Conservation (phyloP, 164 flowering plant species). For the Euptelea pleiosperma region DNA sequence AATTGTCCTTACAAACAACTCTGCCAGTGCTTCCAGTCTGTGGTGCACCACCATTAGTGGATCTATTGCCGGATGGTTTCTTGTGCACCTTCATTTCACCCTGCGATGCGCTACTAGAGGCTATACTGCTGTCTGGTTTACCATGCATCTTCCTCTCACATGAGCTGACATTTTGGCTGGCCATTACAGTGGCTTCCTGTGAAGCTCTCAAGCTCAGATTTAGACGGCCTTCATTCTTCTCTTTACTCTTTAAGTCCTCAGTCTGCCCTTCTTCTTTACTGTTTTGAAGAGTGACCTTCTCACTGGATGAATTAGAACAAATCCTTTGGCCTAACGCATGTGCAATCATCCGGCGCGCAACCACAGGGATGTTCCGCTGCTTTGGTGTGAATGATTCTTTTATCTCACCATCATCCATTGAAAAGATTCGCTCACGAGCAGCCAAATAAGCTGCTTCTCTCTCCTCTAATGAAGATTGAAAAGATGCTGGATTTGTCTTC, state of each 20-base stretch:
- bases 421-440: slow-evolving; percentile 81
- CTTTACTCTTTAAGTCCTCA: slow-evolving; percentile 13
- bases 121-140: slow-evolving; percentile 10
- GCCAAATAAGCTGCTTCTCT: slow-evolving; percentile 84
- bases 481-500: slow-evolving; percentile 20
- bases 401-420: slow-evolving; percentile 34
- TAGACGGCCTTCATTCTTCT: slow-evolving; percentile 11
- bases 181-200: slow-evolving; percentile 7
- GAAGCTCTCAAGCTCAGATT: slow-evolving; percentile 9
- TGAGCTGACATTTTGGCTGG: slow-evolving; percentile 15
- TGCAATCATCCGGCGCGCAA: slow-evolving; percentile 93
- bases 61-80: slow-evolving; percentile 11
- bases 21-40: slow-evolving; percentile 24
- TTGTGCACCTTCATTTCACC: slow-evolving; percentile 14
- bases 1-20: slow-evolving; percentile 22
- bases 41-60: slow-evolving; percentile 12
- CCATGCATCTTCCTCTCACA: not conserved
- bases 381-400: slow-evolving; percentile 41
- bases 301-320: slow-evolving; percentile 13
- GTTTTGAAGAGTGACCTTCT: slow-evolving; percentile 10
- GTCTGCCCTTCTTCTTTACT: slow-evolving; percentile 5
- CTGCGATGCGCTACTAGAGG: not conserved
- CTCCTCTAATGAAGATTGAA: slow-evolving; percentile 47
- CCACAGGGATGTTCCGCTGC: slow-evolving; percentile 70
- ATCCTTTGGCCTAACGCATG: slow-evolving; percentile 81